A percentile compares a stretch with the other conserved stretches of the same genome.
Conservation (phyloP, 2,329 filamentous ascomycete genomes). For the Monosporascus sp. region DNA sequence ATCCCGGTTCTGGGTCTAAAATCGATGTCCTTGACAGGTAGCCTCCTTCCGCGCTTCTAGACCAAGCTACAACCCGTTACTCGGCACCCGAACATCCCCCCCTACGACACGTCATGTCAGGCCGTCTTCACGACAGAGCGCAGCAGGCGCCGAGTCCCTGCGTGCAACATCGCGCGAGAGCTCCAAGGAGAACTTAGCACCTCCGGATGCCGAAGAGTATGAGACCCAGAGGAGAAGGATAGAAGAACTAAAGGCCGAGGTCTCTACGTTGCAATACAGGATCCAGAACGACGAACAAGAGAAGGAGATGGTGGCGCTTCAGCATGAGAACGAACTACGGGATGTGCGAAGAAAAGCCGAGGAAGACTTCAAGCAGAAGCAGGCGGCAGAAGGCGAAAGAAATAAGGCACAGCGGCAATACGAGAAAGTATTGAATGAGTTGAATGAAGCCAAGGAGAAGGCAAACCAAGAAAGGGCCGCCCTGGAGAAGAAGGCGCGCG, state of each 20-base stretch:
- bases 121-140: slow-evolving; percentile 37
- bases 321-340: slow-evolving; percentile 78
- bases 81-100: slow-evolving; percentile 42
- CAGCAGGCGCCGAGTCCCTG: slow-evolving; percentile 30
- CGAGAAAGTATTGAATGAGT: slow-evolving; percentile 45
- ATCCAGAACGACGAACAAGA: slow-evolving; percentile 84
- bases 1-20: background rate
- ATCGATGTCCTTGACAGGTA: slow-evolving; percentile 25
- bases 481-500: slow-evolving; percentile 63
- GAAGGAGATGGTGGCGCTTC: slow-evolving; percentile 70
- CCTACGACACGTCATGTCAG: slow-evolving; percentile 21
- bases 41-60: slow-evolving; percentile 45
- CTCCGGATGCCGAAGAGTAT: slow-evolving; percentile 53
- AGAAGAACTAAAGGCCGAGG: slow-evolving; percentile 82
- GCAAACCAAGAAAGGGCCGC: slow-evolving; percentile 55
- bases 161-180: slow-evolving; percentile 50
- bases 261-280: slow-evolving; percentile 84
- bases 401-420: slow-evolving; percentile 44
- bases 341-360: slow-evolving; percentile 78
- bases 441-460: slow-evolving; percentile 45
- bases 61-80: slow-evolving; percentile 55
- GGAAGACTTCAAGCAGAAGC: slow-evolving; percentile 68
- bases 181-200: slow-evolving; percentile 55
- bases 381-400: slow-evolving; percentile 53
- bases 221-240: slow-evolving; percentile 51